Conservation (phyloP, 768 basidiomycete genomes). For the Leucogyrophana mollusca region DNA sequence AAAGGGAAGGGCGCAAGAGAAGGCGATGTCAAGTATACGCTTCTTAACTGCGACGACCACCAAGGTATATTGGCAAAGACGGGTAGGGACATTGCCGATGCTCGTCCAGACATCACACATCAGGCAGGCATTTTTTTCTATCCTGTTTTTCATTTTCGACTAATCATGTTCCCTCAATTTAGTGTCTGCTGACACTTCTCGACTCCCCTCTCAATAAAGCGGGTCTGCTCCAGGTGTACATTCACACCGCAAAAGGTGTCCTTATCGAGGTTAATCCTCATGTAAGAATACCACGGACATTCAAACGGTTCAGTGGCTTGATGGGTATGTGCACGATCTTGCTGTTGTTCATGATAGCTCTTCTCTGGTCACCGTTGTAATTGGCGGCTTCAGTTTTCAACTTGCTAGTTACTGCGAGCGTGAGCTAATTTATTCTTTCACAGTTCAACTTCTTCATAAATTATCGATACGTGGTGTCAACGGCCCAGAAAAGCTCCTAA, state of each 20-base stretch:
- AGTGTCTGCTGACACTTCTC: conserved; percentile 94
- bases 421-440: conserved; percentile 8
- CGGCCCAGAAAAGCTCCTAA: conserved; percentile 93
- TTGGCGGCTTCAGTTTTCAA: background rate
- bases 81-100: conserved; percentile 96
- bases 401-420: no score
- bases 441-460: conserved; percentile 96
- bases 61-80: conserved; percentile 98
- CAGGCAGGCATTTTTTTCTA: conserved; percentile 57
- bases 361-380: background rate
- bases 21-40: conserved; percentile 90
- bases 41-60: conserved; percentile 98
- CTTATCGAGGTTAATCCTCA: conserved; percentile 98
- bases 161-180: conserved; percentile 4
- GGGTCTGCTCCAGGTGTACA: conserved; percentile 94
- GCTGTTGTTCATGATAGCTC: background rate
- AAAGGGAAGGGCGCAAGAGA: conserved; percentile 52
- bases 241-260: conserved; percentile 94
- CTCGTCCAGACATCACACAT: conserved; percentile 98
- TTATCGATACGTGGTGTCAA: conserved; percentile 95
- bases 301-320: conserved; percentile 96
- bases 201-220: conserved; percentile 99
- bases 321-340: conserved; percentile 70
- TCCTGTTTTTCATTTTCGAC: background rate
- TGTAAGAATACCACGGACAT: conserved; percentile 96